Base-by-base conservation (phyloP, 306 rosid species). In the Quercus bicolor region DNA sequence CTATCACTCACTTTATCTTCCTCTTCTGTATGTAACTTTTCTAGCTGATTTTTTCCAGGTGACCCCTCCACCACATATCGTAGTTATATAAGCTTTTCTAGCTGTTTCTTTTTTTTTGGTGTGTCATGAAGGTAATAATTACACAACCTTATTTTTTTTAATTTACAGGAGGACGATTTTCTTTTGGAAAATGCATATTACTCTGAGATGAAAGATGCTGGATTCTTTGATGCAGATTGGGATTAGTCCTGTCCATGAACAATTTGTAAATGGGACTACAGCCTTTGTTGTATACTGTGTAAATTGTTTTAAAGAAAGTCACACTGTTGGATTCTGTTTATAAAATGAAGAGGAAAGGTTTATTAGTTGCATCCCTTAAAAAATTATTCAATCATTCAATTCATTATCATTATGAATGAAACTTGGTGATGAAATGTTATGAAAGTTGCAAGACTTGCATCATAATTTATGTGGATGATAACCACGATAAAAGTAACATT, bases 181-280 rank as follows among this genome's bases (percentile, higher is more conserved):
- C 90, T 89, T 78, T 85, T 91, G 87, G 93, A 93, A 10, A 89
- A 78, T 28, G 96, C 94, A 4, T 93, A 93, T 77, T 93, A 89
- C 83, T 86, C 91, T 0, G 96, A 91, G 80, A 93, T 93, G 97
- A 93, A 82, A 83, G 97, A 93, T 83, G 96, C 97, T 18, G 97
- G 97, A 70, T 93, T 93, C 91, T 91, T 93, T 75, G 97, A 93
- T 64, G 85, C 85, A n/a, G 94, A 93, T 52, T 93, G 90, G 94
- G 97, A 89, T 79, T 91, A 86, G 78, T 73, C 69, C 29, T 84
- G 78, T 73, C 72, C 29, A 29, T 29, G 61, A 31, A 62, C 73
- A 78, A 73, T 71, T 70, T 81, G 55, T 85, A 64, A 61, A 72
- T 75, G 81, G 70, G 57, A 48, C 56, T 65, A 12, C 65, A 70